Evolutionary conservation across 106 monocot genomes (phyloP), one percentile per base, ranked within the genome.

Genomic region (Posidonia australis): DNA sequence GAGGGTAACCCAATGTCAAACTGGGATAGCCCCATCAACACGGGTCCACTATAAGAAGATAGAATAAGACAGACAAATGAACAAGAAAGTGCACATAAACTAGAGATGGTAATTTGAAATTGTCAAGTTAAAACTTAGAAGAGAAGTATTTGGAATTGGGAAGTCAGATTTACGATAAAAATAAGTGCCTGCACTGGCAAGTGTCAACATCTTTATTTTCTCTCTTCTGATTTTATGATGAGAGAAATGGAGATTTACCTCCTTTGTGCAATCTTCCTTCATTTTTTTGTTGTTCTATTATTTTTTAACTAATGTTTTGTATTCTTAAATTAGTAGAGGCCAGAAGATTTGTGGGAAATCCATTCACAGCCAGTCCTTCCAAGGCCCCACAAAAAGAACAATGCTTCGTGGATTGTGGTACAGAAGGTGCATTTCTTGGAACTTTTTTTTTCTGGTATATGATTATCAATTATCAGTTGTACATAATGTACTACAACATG

Each of bases 321-420:
- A 7, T 14, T 30, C 17, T 18, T 51, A 27, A 42, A 46, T 46
- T 26, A 25, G 5, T 80, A 96, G 94, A 75, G 74, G 64, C 90
- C 86, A 45, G 82, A 96, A 58, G 73, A 87, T 64, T 66, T 96
- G 73, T 96, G 94, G 94, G 80, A 79, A 58, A 71, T 82, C 32
- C 86, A 96, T 79, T 86, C 84, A 13, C 79, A 42, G 47, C 82
- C 82, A 65, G 86, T 90, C 60, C 82, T 78, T 69, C 84, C 90
- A 63, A 96, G 78, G 72, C 90, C 94, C 42, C 90, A 90, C 66
- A 96, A 86, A 57, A 86, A 65, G 63, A 75, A 76, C 51, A 82
- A 73, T 73, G 63, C 90, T 77, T 90, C 82, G 66, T 96, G 94
- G 90, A 51, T 74, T 79, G 94, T 90, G 51, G 87, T 96, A 64